phyloP scores from a whole-genome alignment of 345 rosid species.

The Camelina laxa region DNA sequence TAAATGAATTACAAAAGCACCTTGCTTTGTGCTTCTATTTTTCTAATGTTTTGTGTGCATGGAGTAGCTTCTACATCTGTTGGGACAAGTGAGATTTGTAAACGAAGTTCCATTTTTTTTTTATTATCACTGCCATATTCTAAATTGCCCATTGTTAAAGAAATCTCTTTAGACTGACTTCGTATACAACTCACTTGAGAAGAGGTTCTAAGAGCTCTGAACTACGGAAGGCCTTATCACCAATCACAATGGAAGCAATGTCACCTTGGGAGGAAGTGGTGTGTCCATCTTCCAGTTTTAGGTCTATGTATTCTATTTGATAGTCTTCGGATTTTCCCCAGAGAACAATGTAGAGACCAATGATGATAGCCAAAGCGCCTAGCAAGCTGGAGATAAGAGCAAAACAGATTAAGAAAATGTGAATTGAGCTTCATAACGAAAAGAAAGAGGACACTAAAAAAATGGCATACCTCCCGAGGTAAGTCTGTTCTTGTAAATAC shows the following conservation, averaged over 20 bases:
- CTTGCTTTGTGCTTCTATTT: constrained; percentile 34
- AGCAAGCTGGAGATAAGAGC: constrained; percentile 48
- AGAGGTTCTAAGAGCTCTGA: constrained; percentile 42
- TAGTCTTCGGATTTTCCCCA: constrained; percentile 74
- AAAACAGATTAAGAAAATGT: not conserved
- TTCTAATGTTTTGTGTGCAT: constrained; percentile 23
- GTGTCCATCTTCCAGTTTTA: constrained; percentile 40
- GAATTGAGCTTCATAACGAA: not conserved
- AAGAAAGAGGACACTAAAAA: not conserved
- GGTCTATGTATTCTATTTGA: constrained; percentile 31
- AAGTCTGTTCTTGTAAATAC: constrained; percentile 58
- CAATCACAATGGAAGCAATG: constrained; percentile 38
- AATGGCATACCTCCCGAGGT: constrained; percentile 53
- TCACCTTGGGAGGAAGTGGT: constrained; percentile 19
- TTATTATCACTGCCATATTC: constrained; percentile 8
- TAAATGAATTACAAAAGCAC: constrained; percentile 26
- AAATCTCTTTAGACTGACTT: not conserved
- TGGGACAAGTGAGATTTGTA: constrained; percentile 27
- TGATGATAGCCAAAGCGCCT: constrained; percentile 52
- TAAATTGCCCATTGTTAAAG: not conserved
- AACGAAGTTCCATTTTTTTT: constrained; percentile 15
- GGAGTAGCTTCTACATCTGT: constrained; percentile 11
- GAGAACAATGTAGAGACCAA: constrained; percentile 58
- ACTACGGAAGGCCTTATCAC: constrained; percentile 37
- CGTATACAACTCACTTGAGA: constrained; percentile 29